A percentile compares a stretch with the other conserved stretches of the same genome.
These are phyloP conservation scores for Hortaea werneckii DNA, from an alignment of 2,329 filamentous ascomycete genomes.

Conservation along the genomic window DNA sequence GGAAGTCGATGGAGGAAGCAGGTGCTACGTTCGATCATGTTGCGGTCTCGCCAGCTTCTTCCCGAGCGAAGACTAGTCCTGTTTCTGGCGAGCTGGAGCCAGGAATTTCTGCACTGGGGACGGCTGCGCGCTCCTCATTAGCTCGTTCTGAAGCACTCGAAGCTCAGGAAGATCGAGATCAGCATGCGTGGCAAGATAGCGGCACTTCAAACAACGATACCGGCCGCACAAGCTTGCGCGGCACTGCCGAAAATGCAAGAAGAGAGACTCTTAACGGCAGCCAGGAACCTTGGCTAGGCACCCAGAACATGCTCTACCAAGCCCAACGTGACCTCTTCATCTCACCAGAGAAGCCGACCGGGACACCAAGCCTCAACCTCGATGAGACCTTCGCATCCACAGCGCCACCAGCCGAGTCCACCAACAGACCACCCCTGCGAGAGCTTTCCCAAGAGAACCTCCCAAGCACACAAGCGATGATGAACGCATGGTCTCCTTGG, in stretches of 20 bases:
- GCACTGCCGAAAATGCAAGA: too few relatives aligned
- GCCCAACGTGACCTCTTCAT: slow-evolving; percentile 20
- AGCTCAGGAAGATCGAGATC: too few relatives aligned
- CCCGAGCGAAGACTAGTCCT: too few relatives aligned
- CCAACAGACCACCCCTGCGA: slow-evolving; percentile 7
- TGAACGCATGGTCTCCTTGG: slow-evolving; percentile 31
- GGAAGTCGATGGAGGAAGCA: slow-evolving; percentile 15
- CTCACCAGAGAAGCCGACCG: slow-evolving; percentile 16
- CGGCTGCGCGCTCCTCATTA: too few relatives aligned
- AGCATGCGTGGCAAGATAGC: too few relatives aligned
- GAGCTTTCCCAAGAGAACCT: slow-evolving; percentile 16
- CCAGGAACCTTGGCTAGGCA: slow-evolving; percentile 16
- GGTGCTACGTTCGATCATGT: slow-evolving; percentile 14
- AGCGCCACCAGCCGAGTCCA: slow-evolving; percentile 8
- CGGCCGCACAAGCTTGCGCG: too few relatives aligned
- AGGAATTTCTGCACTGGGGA: too few relatives aligned
- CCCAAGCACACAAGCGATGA: slow-evolving; percentile 36
- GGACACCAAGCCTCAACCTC: not conserved
- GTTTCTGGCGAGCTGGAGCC: too few relatives aligned
- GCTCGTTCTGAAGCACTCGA: too few relatives aligned
- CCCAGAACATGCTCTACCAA: slow-evolving; percentile 19
- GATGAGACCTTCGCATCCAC: not conserved
- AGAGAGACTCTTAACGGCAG: too few relatives aligned
- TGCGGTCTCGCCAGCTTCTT: slow-evolving; percentile 7
- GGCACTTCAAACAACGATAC: too few relatives aligned